These are phyloP conservation scores for Tetragonia tetragonoides DNA, from an alignment of 148 eudicot species.

Conservation along the genomic window DNA sequence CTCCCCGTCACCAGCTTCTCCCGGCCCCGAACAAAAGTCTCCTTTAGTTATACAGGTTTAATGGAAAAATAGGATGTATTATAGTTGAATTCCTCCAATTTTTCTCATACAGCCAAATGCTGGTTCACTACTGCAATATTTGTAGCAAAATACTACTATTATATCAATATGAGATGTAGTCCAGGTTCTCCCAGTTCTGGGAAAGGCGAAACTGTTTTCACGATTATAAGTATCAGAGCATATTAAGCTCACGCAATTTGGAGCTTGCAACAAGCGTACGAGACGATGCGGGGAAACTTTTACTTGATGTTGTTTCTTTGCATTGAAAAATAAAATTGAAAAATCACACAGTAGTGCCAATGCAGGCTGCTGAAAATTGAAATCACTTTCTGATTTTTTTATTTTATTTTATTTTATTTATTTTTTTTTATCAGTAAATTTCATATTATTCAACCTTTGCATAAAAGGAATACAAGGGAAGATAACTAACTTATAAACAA, in stretches of 20 bases:
- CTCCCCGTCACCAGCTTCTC: not conserved
- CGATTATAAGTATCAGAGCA: not conserved
- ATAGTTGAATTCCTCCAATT: slow-evolving; percentile 3
- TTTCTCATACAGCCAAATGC: not conserved
- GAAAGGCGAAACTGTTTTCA: not conserved
- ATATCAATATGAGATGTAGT: not conserved
- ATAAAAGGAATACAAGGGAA: too few species aligned
- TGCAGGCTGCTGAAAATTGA: too few species aligned
- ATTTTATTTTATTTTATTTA: too few species aligned
- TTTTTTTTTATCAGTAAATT: too few species aligned
- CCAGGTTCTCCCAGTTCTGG: not conserved
- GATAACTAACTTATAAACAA: too few species aligned
- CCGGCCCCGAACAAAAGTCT: not conserved
- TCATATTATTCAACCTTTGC: too few species aligned
- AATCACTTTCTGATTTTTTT: not conserved
- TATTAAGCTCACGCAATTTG: too few species aligned
- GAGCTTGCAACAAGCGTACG: too few species aligned
- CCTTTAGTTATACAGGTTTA: slow-evolving; percentile 16
- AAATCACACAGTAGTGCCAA: too few species aligned
- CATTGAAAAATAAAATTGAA: not conserved
- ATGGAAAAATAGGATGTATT: slow-evolving; percentile 14
- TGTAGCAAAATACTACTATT: not conserved
- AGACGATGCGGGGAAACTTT: too few species aligned
- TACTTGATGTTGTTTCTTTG: not conserved
- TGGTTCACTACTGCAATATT: slow-evolving; percentile 6